A percentile compares a stretch with the other conserved stretches of the same genome.
phyloP scores from a whole-genome alignment of 768 basidiomycete genomes.

The Dendrothele bispora region DNA sequence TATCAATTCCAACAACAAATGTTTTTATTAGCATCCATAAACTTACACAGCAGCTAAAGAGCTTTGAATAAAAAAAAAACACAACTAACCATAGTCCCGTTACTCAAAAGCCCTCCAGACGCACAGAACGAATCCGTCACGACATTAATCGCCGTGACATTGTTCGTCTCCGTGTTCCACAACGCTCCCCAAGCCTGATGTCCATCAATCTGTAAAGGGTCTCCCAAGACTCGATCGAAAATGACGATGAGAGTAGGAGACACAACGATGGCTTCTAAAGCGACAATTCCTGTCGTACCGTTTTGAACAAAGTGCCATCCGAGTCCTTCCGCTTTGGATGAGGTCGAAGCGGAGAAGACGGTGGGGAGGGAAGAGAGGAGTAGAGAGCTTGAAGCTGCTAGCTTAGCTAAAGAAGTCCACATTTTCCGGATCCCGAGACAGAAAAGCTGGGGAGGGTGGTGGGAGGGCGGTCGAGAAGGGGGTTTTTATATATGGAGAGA shows the following conservation, averaged over 20 bases:
- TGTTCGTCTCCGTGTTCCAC: conserved; percentile 20
- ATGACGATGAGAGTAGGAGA: conserved; percentile 19
- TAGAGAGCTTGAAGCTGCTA: no score
- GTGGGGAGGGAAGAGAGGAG: no score
- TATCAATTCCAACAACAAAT: no score
- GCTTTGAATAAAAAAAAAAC: no score
- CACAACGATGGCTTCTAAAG: conserved; percentile 18
- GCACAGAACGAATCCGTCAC: conserved; percentile 21
- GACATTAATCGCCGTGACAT: conserved; percentile 9
- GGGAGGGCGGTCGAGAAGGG: no score
- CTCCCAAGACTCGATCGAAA: conserved; percentile 19
- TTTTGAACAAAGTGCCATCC: conserved; percentile 20
- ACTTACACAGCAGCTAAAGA: no score
- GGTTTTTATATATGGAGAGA: no score
- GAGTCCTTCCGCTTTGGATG: not conserved
- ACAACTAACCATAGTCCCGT: conserved; percentile 16
- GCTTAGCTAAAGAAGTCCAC: no score
- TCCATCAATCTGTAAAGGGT: conserved; percentile 18
- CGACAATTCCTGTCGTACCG: conserved; percentile 16
- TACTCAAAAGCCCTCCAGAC: conserved; percentile 17
- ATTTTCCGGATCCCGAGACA: no score
- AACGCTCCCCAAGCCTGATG: conserved; percentile 18
- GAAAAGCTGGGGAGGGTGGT: no score
- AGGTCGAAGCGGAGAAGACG: no score
- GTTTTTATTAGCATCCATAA: no score